Evolutionary conservation across 768 basidiomycete genomes (phyloP), one percentile per base, ranked within the genome.

Genomic region (Hemileccinum rubropunctum): DNA sequence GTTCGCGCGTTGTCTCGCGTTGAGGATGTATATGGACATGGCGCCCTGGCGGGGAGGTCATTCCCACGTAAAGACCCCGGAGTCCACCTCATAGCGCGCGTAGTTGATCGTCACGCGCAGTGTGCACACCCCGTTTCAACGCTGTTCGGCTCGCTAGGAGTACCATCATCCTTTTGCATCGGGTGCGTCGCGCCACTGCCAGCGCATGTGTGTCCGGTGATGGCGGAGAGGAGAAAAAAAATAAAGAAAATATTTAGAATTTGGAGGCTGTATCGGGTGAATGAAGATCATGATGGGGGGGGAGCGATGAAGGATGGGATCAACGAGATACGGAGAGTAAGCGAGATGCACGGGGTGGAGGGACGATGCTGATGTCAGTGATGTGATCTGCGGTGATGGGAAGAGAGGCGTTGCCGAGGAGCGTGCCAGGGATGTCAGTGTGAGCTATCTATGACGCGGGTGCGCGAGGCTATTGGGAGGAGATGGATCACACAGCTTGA

Each of bases 311-410:
- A 27, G 40, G 45, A 51, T 17, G 9, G 5, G 43, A 48, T 52
- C 47, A 30, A 8, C 18, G 44, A 27, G 39, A 21, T 20, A 21
- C 21, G 36, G n/a, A n/a, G n/a, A n/a, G n/a, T n/a, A 51, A 47
- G 45, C 39, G 41, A 47, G 50, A 45, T 39, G 41, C 13, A 30
- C 13, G 14, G 23, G 15, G 42, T 26, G 43, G 58, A 48, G 51
- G 51, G 56, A 57, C 56, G 49, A 45, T 59, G 58, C 58, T 58
- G 46, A n/a, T n/a, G n/a, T n/a, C n/a, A n/a, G n/a, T n/a, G n/a
- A n/a, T n/a, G 23, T 18, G 54, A 58, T 58, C 53, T 58, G 56
- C 50, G 53, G 42, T 58, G n/a, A n/a, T n/a, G 52, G 55, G 45
- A 47, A 38, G 32, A 18, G 35, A 42, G 28, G 40, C 33, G 13